phyloP scores from a whole-genome alignment of 441 rosid species.

The Pelargonium myrrhifolium region DNA sequence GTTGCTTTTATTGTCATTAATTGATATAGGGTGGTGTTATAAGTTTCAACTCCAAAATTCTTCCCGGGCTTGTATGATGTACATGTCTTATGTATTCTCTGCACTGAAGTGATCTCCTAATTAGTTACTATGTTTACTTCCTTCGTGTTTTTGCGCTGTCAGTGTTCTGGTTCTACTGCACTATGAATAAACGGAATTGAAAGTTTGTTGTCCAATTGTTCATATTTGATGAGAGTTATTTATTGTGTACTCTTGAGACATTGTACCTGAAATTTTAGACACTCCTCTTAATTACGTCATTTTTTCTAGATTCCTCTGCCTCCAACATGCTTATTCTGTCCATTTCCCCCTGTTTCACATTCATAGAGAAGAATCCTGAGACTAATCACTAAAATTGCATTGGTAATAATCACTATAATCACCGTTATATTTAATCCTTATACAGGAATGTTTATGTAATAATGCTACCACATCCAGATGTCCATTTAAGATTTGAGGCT shows the following conservation, averaged over 20 bases:
- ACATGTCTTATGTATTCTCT: not conserved
- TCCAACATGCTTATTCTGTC: not conserved
- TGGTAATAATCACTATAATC: no score
- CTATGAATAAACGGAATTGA: not conserved
- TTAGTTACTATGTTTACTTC: not conserved
- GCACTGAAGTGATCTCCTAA: not conserved
- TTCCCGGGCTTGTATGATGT: not conserved
- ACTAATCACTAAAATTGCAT: no score
- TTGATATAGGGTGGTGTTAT: not conserved
- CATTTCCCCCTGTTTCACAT: not conserved
- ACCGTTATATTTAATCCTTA: no score
- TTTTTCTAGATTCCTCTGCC: not conserved
- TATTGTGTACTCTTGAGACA: not conserved
- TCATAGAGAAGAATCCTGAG: not conserved
- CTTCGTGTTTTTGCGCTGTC: not conserved
- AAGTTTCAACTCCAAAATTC: not conserved
- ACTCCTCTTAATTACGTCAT: not conserved
- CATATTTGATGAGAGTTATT: not conserved
- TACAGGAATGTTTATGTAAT: not conserved
- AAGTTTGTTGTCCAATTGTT: not conserved
- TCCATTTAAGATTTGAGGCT: not conserved
- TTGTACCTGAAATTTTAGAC: not conserved
- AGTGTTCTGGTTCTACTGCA: not conserved
- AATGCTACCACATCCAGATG: not conserved
- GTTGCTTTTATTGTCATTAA: not conserved